phyloP scores from a whole-genome alignment of 129 eudicot genomes.

The Centella asiatica region DNA sequence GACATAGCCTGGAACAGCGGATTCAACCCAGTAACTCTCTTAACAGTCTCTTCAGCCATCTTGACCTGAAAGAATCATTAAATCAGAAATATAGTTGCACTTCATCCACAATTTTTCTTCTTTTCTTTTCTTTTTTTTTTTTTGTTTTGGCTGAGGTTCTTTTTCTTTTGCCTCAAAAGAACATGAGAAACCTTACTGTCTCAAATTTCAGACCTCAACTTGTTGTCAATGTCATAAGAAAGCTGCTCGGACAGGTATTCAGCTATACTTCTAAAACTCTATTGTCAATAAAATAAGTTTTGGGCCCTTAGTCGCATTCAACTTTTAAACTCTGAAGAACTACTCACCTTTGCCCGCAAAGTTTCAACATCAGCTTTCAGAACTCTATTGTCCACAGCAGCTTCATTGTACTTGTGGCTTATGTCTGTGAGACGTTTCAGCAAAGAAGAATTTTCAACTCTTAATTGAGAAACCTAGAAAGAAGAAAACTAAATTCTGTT shows the following conservation, averaged over 20 bases:
- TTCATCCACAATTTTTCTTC: neutral
- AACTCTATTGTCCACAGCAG: conserved; percentile 98
- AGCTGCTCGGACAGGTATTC: neutral
- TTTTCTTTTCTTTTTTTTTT: neutral
- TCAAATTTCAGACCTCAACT: conserved; percentile 4
- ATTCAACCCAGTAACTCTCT: conserved; percentile 78
- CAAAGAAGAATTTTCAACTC: conserved; percentile 83
- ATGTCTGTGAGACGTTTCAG: conserved; percentile 74
- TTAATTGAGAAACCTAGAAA: conserved; percentile 78
- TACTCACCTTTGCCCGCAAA: conserved; percentile 83
- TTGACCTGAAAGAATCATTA: conserved; percentile 49
- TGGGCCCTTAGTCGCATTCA: neutral
- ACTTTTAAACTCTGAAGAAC: neutral
- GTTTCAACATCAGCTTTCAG: conserved; percentile 97
- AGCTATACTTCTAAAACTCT: conserved; percentile 1
- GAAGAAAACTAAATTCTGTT: conserved; percentile 1
- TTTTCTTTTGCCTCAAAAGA: conserved; percentile 5
- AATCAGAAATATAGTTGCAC: neutral
- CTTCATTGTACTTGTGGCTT: conserved; percentile 94
- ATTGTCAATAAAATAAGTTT: neutral
- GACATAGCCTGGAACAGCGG: conserved; percentile 85
- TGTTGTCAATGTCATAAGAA: conserved; percentile 6
- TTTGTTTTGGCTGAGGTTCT: neutral
- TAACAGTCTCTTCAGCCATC: conserved; percentile 98
- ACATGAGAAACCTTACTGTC: conserved; percentile 7